Base-by-base conservation (phyloP, 495 filamentous ascomycete genomes). In the Friedmanniomyces simplex region DNA sequence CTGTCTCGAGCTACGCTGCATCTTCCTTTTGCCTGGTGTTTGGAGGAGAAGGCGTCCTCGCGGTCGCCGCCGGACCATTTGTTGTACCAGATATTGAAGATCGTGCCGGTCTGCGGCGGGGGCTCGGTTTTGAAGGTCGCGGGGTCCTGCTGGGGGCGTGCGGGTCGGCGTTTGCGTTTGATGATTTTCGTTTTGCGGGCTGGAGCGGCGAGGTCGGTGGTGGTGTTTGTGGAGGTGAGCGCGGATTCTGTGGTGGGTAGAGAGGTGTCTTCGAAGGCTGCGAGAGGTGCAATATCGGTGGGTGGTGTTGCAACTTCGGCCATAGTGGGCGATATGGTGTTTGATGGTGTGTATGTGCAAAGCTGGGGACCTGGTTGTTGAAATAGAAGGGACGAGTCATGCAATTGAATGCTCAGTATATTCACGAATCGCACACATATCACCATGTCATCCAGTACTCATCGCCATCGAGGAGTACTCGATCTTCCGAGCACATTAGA, bases 11-110 rank as follows among this genome's bases (percentile, higher is more conserved):
- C 81, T 28, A 97, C 75, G 66, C 89, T 89, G 73, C 90, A 96
- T 32, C 94, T 83, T 4, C 79, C 79, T 30, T 82, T 77, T 0
- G 93, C 91, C 50, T 81, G 79, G 36, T 76, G 77, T 66, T 95
- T 85, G 18, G 83, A 84, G 5, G 87, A 79, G 63, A 93, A 89
- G 57, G 86, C 86, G 74, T 96, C 91, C 63, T 96, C 91, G 42
- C 91, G 83, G 69, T 98, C 91, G 56, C 94, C 91, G 50, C 91
- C 93, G 6, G 81, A 82, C 89, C 89, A 96, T 70, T 95, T 95
- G 73, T 93, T 94, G 69, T 95, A 91, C 87, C 87, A 95, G 59
- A 91, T 88, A 63, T 96, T 96, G 77, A 91, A 98, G 51, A 88
- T 84, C 0, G 87, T 91, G 41, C 93, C 93, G 0, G 91, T 96